phyloP scores from a whole-genome alignment of 345 rosid genomes.

The Aurinia saxatilis region DNA sequence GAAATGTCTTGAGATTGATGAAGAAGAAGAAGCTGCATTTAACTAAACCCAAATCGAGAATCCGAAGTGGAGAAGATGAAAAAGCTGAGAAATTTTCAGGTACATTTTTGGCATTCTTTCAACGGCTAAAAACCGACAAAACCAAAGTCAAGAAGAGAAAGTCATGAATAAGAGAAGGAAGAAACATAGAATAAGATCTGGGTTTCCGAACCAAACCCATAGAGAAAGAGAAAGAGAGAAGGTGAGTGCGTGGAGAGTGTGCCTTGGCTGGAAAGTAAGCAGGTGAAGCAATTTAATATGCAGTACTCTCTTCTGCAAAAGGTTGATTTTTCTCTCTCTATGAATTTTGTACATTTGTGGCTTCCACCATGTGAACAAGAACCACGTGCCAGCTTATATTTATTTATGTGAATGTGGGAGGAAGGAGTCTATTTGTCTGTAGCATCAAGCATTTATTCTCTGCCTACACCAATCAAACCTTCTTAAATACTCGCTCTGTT shows the following conservation, averaged over 20 bases:
- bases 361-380: slow-evolving; percentile 26
- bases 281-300: slow-evolving; percentile 26
- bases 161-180: slow-evolving; percentile 8
- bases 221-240: not conserved
- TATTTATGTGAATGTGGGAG: not conserved
- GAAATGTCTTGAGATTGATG: not conserved
- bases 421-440: slow-evolving; percentile 17
- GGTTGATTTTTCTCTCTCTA: not conserved
- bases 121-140: slow-evolving; percentile 1
- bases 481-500: too few relatives aligned
- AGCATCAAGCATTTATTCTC: slow-evolving; percentile 25
- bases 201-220: slow-evolving; percentile 14
- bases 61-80: too few relatives aligned
- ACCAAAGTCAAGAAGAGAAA: not conserved
- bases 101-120: not conserved
- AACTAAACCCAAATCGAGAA: too few relatives aligned
- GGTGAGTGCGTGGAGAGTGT: slow-evolving; percentile 22
- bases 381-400: slow-evolving; percentile 17
- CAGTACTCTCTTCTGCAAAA: slow-evolving; percentile 4
- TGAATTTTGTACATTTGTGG: slow-evolving; percentile 15
- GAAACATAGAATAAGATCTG: slow-evolving; percentile 11
- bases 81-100: too few relatives aligned
- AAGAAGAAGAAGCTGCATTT: not conserved
- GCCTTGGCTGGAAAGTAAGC: slow-evolving; percentile 29
- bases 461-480: slow-evolving; percentile 5